phyloP scores from a whole-genome alignment of 2,329 filamentous ascomycete genomes.

The Dissoconium aciculare region DNA sequence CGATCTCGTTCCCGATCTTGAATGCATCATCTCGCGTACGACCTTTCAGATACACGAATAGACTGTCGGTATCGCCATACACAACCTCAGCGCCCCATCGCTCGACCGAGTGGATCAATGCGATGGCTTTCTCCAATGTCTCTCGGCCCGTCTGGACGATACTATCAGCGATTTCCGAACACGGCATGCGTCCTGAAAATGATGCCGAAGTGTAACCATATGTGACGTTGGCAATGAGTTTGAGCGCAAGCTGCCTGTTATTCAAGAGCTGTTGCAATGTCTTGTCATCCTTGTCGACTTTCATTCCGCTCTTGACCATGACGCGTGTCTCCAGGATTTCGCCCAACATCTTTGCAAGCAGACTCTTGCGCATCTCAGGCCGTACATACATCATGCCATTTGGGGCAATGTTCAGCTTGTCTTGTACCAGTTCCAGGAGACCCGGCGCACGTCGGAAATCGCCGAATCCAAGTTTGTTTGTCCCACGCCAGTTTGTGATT shows the following conservation, averaged over 20 bases:
- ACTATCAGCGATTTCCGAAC: conserved; percentile 92
- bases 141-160: conserved; percentile 94
- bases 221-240: conserved; percentile 95
- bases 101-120: conserved; percentile 73
- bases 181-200: conserved; percentile 95
- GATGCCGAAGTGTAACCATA: conserved; percentile 96
- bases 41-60: conserved; percentile 82
- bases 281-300: conserved; percentile 76
- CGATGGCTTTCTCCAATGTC: conserved; percentile 85
- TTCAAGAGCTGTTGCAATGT: conserved; percentile 74
- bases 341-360: conserved; percentile 89
- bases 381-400: conserved; percentile 96
- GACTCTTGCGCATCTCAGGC: conserved; percentile 67
- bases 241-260: conserved; percentile 84
- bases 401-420: conserved; percentile 80
- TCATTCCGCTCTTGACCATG: conserved; percentile 98
- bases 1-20: conserved; percentile 81
- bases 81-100: conserved; percentile 92
- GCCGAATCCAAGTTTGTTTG: conserved; percentile 86
- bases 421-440: conserved; percentile 61
- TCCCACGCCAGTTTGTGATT: conserved; percentile 73
- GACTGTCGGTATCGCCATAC: conserved; percentile 91
- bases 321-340: conserved; percentile 92
- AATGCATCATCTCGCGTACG: conserved; percentile 81
- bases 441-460: conserved; percentile 67